phyloP scores from a whole-genome alignment of 1,284 basidiomycete species.

The Heliocybe sulcata region DNA sequence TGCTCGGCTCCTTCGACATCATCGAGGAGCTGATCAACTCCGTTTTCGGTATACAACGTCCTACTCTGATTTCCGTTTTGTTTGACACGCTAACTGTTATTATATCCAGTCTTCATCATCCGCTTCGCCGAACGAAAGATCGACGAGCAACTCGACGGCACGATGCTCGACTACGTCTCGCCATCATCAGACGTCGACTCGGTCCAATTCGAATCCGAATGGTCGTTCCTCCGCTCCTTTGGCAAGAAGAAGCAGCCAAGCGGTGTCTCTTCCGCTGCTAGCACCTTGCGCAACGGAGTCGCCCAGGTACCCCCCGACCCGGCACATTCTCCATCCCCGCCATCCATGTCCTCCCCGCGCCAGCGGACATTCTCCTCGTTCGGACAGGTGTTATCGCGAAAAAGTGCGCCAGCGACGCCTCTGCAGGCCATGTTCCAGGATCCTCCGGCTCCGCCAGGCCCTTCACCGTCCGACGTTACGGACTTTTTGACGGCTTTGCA shows the following conservation, averaged over 20 bases:
- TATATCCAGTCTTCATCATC: slow-evolving; percentile 82
- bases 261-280: slow-evolving; percentile 21
- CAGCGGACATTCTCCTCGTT: slow-evolving; percentile 55
- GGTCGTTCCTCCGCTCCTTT: slow-evolving; percentile 84
- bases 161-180: slow-evolving; percentile 81
- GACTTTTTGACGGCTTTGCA: slow-evolving; percentile 86
- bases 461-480: slow-evolving; percentile 63
- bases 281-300: slow-evolving; percentile 27
- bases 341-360: slow-evolving; percentile 30
- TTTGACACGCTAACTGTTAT: slow-evolving; percentile 7
- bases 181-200: slow-evolving; percentile 74
- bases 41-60: slow-evolving; percentile 65
- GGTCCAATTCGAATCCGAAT: slow-evolving; percentile 93
- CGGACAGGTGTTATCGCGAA: slow-evolving; percentile 49
- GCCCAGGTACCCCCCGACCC: slow-evolving; percentile 38
- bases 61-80: neutral
- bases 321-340: slow-evolving; percentile 38
- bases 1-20: slow-evolving; percentile 72
- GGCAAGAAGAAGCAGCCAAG: slow-evolving; percentile 51
- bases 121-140: slow-evolving; percentile 87
- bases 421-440: slow-evolving; percentile 48
- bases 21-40: slow-evolving; percentile 91
- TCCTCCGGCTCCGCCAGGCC: slow-evolving; percentile 28
- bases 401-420: slow-evolving; percentile 30
- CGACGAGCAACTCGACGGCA: slow-evolving; percentile 78